A percentile compares a stretch with the other conserved stretches of the same genome.
phyloP scores from a whole-genome alignment of 176 grass and related monocot species.

The Triticum urartu region DNA sequence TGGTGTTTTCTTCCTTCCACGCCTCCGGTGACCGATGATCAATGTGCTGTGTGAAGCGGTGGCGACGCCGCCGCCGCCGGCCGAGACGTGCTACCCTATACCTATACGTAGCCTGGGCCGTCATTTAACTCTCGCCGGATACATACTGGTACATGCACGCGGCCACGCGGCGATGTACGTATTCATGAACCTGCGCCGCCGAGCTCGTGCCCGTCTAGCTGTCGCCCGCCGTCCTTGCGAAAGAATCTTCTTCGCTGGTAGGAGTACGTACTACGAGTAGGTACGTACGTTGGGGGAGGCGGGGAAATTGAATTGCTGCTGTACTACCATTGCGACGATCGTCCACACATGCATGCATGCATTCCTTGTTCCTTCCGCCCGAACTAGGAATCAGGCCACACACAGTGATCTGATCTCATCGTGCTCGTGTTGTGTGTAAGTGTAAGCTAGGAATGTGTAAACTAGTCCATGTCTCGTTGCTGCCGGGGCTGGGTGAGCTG shows the following conservation, averaged over 20 bases:
- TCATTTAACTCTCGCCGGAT: not conserved
- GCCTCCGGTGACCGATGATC: no score
- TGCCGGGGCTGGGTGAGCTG: conserved; percentile 31
- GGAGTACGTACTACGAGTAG: no score
- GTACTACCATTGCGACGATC: not conserved
- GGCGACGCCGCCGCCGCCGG: conserved; percentile 11
- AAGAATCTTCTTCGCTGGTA: conserved; percentile 18
- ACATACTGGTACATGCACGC: not conserved
- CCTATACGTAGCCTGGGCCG: not conserved
- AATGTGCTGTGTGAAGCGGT: not conserved
- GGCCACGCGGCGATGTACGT: not conserved
- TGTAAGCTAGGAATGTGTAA: conserved; percentile 8
- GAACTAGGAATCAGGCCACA: conserved; percentile 2
- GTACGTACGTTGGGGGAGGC: not conserved
- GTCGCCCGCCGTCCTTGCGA: conserved; percentile 11
- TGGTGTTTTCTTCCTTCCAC: not conserved
- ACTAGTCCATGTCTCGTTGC: not conserved
- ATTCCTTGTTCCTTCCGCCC: not conserved
- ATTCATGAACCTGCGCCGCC: conserved; percentile 46
- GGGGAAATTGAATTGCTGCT: not conserved
- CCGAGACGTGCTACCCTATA: conserved; percentile 17
- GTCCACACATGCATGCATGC: conserved; percentile 1
- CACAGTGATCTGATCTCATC: not conserved
- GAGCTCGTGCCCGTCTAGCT: not conserved
- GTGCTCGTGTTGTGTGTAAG: not conserved